A percentile compares a stretch with the other conserved stretches of the same genome.
phyloP scores from a whole-genome alignment of 352 stramenopile species.

The Globisporangium lucens region DNA sequence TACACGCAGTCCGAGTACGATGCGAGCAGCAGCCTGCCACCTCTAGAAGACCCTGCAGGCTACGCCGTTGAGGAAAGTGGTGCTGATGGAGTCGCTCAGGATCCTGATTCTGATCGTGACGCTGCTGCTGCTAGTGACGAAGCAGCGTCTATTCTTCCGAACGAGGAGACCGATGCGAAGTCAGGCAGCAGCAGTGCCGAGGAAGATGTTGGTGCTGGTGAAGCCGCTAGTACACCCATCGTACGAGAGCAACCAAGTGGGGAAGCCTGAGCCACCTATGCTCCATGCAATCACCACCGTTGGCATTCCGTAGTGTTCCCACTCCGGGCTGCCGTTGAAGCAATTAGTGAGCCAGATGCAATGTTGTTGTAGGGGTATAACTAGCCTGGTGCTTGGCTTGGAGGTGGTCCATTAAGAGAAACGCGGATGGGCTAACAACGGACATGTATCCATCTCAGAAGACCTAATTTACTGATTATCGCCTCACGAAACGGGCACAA shows the following conservation, averaged over 20 bases:
- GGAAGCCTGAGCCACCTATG: background rate
- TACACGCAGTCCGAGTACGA: slow-evolving; percentile 21
- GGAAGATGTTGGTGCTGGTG: background rate
- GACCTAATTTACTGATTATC: background rate
- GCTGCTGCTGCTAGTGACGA: background rate
- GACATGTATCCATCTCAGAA: background rate
- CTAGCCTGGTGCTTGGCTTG: background rate
- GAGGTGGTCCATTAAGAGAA: background rate
- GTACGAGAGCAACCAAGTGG: background rate
- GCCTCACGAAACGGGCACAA: background rate
- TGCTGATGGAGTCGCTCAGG: background rate
- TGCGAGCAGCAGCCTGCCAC: slow-evolving; percentile 22
- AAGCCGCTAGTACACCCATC: background rate
- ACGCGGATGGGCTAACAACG: background rate
- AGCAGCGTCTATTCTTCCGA: background rate
- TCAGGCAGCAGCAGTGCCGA: background rate
- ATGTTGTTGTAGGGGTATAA: too few relatives aligned
- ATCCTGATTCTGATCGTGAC: background rate
- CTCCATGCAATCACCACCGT: background rate
- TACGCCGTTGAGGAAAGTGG: background rate
- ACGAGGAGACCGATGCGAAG: background rate
- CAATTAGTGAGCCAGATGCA: too few relatives aligned
- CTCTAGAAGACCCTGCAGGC: slow-evolving; percentile 19
- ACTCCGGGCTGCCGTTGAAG: too few relatives aligned
- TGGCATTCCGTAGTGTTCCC: background rate